Base-by-base conservation (phyloP, 2,329 filamentous ascomycete genomes). In the Trichoderma afroharzianum region DNA sequence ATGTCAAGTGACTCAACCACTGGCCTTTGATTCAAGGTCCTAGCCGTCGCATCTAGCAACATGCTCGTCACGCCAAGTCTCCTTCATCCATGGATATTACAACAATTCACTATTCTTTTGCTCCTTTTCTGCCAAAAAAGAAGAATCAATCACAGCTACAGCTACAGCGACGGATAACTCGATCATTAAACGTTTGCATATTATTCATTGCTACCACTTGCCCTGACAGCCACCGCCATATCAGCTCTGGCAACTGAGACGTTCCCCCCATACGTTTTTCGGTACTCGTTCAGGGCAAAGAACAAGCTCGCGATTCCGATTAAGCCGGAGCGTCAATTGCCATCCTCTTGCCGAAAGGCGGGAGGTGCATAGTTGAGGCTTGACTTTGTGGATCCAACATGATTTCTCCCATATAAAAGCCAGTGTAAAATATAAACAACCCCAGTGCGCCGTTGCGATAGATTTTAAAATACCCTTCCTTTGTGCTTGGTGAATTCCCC, bases 281-380 rank as follows among this genome's bases (percentile, higher is more conserved):
- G 92, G 94, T 96, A 92, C 86, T 87, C 87, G 90, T 92, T 89
- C 82, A 75, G 88, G 93, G 94, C 94, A 92, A 86, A 97, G 88
- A 97, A 82, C 81, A 88, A 88, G 81, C 73, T 72, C 74, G 75
- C 78, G 92, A 93, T 93, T 93, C 91, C 93, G 92, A 97, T 96
- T 97, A 97, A 98, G 95, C 95, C 94, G 95, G 95, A 97, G 94
- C 93, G 89, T 89, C 91, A 91, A 91, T 90, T 95, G 91, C 88
- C 93, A 91, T 90, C 88, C 90, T 87, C 86, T 85, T 84, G 83
- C 88, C 85, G 93, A 97, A 84, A 97, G 92, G 89, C 86, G 81
- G 81, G 83, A 85, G 90, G 90, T 92, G 93, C 91, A 90, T 97
- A 92, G 93, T 91, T 89, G 91, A 88, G 85, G 93, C 89, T 97